Conservation (phyloP, 2,329 filamentous ascomycete genomes). For the Truncatella angustata region DNA sequence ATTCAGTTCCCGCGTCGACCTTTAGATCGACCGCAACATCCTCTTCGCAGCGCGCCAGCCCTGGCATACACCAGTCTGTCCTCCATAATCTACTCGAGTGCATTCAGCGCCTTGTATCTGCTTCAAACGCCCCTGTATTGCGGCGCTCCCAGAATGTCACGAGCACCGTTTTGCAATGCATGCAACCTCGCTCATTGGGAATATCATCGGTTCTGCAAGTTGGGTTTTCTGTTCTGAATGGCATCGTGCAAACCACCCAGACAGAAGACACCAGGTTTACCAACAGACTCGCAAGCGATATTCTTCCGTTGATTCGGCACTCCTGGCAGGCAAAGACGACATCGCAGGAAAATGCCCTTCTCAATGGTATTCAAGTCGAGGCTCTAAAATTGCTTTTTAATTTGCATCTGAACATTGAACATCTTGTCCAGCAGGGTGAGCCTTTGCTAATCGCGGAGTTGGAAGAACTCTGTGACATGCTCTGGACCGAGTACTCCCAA, state of each 20-base stretch:
- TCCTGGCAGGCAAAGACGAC: conserved; percentile 75
- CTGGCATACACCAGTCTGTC: conserved; percentile 31
- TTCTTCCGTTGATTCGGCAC: conserved; percentile 69
- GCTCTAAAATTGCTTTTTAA: conserved; percentile 71
- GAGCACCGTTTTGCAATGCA: conserved; percentile 54
- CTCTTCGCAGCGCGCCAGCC: conserved; percentile 15
- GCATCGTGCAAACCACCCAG: conserved; percentile 62
- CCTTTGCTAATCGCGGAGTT: conserved; percentile 45
- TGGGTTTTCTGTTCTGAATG: conserved; percentile 75
- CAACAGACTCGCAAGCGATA: conserved; percentile 53
- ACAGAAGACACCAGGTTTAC: conserved; percentile 67
- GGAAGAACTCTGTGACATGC: conserved; percentile 63
- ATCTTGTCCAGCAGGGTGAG: conserved; percentile 46
- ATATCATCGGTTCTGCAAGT: conserved; percentile 66
- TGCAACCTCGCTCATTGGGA: conserved; percentile 57
- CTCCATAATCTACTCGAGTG: conserved; percentile 61
- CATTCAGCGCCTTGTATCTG: conserved; percentile 61
- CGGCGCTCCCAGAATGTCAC: conserved; percentile 56
- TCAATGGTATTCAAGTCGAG: conserved; percentile 69
- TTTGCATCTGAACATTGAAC: conserved; percentile 62
- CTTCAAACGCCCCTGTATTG: conserved; percentile 66
- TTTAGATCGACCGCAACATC: conserved; percentile 26
- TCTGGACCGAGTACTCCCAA: conserved; percentile 78
- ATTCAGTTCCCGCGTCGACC: conserved; percentile 28
- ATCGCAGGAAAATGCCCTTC: conserved; percentile 55